Conservation (phyloP, 371 early-diverging fungal genomes). For the Capillidium rhysosporum region DNA sequence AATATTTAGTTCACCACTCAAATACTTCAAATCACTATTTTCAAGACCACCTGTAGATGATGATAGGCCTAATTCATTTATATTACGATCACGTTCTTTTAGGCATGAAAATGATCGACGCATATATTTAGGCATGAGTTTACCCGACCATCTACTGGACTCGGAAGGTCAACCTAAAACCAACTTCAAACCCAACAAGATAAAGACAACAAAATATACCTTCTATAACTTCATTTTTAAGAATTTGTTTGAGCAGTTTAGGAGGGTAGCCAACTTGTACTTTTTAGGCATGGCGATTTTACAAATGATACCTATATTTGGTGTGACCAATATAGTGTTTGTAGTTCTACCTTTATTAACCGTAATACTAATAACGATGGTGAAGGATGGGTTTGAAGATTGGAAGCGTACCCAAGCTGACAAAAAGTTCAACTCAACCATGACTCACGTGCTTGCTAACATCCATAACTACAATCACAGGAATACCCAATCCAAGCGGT, state of each 20-base stretch:
- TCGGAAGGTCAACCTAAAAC: constrained; percentile 24
- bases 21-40: too few species aligned
- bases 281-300: constrained; percentile 86
- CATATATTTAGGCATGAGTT: constrained; percentile 40
- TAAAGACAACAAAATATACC: constrained; percentile 84
- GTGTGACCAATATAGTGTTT: constrained; percentile 41
- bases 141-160: constrained; percentile 29
- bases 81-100: not conserved
- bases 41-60: not conserved
- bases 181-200: constrained; percentile 22
- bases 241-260: constrained; percentile 92
- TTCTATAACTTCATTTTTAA: constrained; percentile 82
- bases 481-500: not conserved
- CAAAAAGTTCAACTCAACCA: constrained; percentile 57
- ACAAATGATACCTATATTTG: constrained; percentile 63
- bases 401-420: constrained; percentile 83
- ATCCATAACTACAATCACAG: constrained; percentile 47
- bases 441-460: constrained; percentile 41
- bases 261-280: constrained; percentile 89
- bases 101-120: constrained; percentile 17
- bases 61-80: constrained; percentile 1
- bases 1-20: too few species aligned
- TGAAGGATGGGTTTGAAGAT: constrained; percentile 96
- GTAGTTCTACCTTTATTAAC: constrained; percentile 75
- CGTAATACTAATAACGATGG: constrained; percentile 71